phyloP scores from a whole-genome alignment of 306 rosid genomes.

The Morella rubra region DNA sequence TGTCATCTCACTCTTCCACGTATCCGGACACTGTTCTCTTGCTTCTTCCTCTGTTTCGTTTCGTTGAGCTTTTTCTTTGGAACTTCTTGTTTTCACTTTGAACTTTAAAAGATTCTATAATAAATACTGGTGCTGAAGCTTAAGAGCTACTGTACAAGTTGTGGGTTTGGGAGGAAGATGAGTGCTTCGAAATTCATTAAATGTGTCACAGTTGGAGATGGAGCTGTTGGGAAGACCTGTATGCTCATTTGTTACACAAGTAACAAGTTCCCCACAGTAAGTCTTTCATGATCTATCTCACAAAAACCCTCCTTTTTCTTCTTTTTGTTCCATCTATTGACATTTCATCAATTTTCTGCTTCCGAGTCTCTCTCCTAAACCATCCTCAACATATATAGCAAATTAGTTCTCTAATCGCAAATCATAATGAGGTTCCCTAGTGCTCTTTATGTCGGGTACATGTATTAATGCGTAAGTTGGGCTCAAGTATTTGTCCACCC shows the following conservation, averaged over 20 bases:
- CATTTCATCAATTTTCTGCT: slow-evolving; percentile 10
- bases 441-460: background rate
- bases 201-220: slow-evolving; percentile 99
- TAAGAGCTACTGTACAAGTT: slow-evolving; percentile 6
- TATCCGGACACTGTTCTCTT: slow-evolving; percentile 16
- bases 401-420: background rate
- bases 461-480: too few species aligned
- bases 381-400: background rate
- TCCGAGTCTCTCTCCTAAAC: background rate
- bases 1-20: slow-evolving; percentile 29
- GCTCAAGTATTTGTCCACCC: background rate
- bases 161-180: slow-evolving; percentile 46
- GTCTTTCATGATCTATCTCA: slow-evolving; percentile 24
- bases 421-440: background rate
- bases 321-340: slow-evolving; percentile 17
- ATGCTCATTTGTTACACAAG: slow-evolving; percentile 98
- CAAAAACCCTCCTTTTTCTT: slow-evolving; percentile 18
- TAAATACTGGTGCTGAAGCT: slow-evolving; percentile 10
- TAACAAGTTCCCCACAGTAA: slow-evolving; percentile 95
- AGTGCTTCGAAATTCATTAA: slow-evolving; percentile 96
- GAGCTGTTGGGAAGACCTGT: slow-evolving; percentile 98
- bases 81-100: slow-evolving; percentile 16
- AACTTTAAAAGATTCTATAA: slow-evolving; percentile 23
- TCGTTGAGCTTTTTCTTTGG: slow-evolving; percentile 4
- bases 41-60: slow-evolving; percentile 20